Evolutionary conservation across 2,329 filamentous ascomycete genomes (phyloP), one percentile per base, ranked within the genome.

Genomic region (Monosporascus sp.): DNA sequence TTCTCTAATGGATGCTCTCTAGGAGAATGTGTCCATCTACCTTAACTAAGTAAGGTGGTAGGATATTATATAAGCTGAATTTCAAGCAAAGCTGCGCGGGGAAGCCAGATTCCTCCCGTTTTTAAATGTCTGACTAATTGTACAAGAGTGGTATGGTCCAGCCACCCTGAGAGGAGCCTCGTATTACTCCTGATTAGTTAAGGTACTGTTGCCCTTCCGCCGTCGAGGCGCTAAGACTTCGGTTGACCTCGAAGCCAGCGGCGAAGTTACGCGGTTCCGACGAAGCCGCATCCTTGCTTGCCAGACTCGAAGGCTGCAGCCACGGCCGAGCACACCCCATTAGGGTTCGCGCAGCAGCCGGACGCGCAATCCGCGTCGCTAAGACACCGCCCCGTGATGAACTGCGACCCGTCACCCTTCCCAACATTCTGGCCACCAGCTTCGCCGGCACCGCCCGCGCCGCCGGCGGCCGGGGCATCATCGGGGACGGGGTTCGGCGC

Each of bases 371-470:
- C 63, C 2, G 64, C 64, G 48, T 68, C 64, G 49, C 57, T 62
- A 2, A 59, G 50, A 51, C 66, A 68, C 54, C 60, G 58, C 3
- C 64, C 65, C 2, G 63, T 66, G 53, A 68, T 68, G 56, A 68
- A 68, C 53, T 68, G 65, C 2, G 46, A 47, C 11, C 58, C 64
- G 28, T 60, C 50, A 3, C 52, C 60, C 15, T 56, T 54, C 37
- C 65, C 65, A 5, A 66, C 63, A 48, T 65, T 65, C 52, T 59
- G 50, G 17, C 53, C 48, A 8, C 67, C 67, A 2, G 63, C 49
- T 18, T 56, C 51, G 22, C 46, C 37, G 0, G 50, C 35, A 17
- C 18, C 50, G 28, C 43, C 18, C 11, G 15, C 9, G 14, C 37
- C 2, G 48, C 47, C 5, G 48, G 28, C 15, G 51, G 49, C 46